These are phyloP conservation scores for Selaginella tamariscina DNA, from an alignment of 75 land plant genomes.

Conservation along the genomic window DNA sequence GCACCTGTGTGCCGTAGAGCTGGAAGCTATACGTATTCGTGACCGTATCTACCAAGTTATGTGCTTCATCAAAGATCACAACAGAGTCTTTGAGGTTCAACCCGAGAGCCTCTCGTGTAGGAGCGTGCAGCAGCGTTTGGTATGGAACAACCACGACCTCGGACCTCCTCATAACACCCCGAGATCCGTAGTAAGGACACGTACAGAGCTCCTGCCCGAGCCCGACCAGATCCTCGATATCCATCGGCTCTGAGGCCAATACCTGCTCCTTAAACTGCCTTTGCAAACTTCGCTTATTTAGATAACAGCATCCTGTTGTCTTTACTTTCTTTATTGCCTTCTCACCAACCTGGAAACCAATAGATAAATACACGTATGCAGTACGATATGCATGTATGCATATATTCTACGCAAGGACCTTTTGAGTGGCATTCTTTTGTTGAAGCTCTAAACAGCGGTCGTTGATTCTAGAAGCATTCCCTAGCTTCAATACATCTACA, in stretches of 20 bases:
- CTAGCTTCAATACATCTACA: constrained; percentile 65
- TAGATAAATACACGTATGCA: neutral
- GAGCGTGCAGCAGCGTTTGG: constrained; percentile 70
- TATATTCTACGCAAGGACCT: neutral
- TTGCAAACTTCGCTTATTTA: constrained; percentile 45
- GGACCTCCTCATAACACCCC: constrained; percentile 57
- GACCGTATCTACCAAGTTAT: constrained; percentile 86
- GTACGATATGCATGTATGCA: too few species aligned
- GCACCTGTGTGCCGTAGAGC: constrained; percentile 60
- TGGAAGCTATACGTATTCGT: constrained; percentile 73
- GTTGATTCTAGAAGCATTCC: constrained; percentile 54
- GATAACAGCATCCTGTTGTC: constrained; percentile 65
- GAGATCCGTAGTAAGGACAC: constrained; percentile 92
- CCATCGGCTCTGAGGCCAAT: constrained; percentile 41
- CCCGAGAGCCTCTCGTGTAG: constrained; percentile 78
- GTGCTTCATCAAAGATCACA: constrained; percentile 89
- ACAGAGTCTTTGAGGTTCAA: constrained; percentile 64
- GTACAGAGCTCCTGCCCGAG: constrained; percentile 58
- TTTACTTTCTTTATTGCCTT: constrained; percentile 10
- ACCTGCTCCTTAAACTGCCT: constrained; percentile 46
- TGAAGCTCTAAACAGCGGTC: constrained; percentile 91
- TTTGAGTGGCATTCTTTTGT: constrained; percentile 35
- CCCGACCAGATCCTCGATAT: constrained; percentile 82
- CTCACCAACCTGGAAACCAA: constrained; percentile 6
- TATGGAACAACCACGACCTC: constrained; percentile 89